Evolutionary conservation across 2,329 filamentous ascomycete species (phyloP), one percentile per base, ranked within the genome.

Genomic region (Fusarium goolgardi): DNA sequence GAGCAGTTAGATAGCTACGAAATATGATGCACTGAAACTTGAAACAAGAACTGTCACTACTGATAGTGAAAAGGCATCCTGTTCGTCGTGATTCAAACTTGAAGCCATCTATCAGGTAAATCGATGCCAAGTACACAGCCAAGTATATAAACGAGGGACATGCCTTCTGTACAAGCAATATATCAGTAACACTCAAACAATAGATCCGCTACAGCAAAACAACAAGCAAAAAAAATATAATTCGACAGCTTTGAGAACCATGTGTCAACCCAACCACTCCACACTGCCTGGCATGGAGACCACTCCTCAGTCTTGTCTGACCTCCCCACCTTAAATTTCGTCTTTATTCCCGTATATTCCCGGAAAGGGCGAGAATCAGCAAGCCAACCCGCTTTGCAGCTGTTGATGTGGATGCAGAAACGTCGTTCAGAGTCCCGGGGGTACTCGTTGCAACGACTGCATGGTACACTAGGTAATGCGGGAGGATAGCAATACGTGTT

Each of bases 401-500:
- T 50, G 32, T 11, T 5, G 1, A 11, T 50, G 47, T 20, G 47
- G 32, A 9, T 50, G 47, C 20, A 20, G 6, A 20, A 27, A 9
- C 3, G 10, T 39, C 13, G 46, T 50, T 16, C 6, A 9, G 15
- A 10, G 9, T 15, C 10, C 47, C 11, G 13, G 23, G 18, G n/a
- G 3, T 13, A 20, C 25, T n/a, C 6, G 13, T 13, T 50, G 46
- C 13, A 21, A 27, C 1, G 20, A 12, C 21, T 49, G 45, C 31
- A 3, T 49, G 12, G 5, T n/a, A 29, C 23, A 18, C 11, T 4
- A n/a, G n/a, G n/a, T n/a, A 12, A 12, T 16, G 6, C 4, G 15
- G 32, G 4, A 27, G 9, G 9, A 37, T 29, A 4, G 6, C 9
- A 8, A 20, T 12, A n/a, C 8, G 2, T 5, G 0, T 20, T 1